A percentile compares a stretch with the other conserved stretches of the same genome.
Conservation (phyloP, 108 stramenopile genomes). For the Nannochloropsis oceanica region DNA sequence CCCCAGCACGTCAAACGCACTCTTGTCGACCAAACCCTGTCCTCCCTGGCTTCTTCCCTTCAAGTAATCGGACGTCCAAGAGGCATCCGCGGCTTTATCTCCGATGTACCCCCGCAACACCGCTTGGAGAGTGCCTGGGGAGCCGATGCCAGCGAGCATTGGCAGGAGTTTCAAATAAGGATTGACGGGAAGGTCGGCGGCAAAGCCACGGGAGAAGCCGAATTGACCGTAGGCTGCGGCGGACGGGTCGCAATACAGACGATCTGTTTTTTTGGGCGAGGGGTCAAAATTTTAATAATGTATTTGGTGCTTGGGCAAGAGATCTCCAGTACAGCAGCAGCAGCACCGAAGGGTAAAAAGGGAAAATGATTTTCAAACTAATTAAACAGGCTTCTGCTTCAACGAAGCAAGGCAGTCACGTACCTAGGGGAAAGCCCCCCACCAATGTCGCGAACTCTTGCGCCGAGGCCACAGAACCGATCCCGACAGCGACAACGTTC, state of each 20-base stretch:
- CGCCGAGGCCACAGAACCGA: slow-evolving; percentile 24
- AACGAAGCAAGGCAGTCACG: no score
- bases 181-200: slow-evolving; percentile 16
- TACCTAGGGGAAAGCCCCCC: slow-evolving; percentile 18
- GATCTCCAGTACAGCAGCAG: neutral
- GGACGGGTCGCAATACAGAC: slow-evolving; percentile 2
- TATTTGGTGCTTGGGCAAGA: neutral
- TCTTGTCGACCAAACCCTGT: slow-evolving; percentile 20
- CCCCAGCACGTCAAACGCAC: slow-evolving; percentile 23
- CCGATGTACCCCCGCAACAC: slow-evolving; percentile 24
- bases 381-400: neutral
- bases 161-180: slow-evolving; percentile 23
- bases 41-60: neutral
- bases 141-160: slow-evolving; percentile 33
- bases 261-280: no score
- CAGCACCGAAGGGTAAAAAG: neutral
- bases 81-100: slow-evolving; percentile 6
- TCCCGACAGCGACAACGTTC: slow-evolving; percentile 14
- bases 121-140: slow-evolving; percentile 28
- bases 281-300: no score
- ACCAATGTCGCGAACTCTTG: slow-evolving; percentile 12
- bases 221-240: slow-evolving; percentile 12
- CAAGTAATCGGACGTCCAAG: slow-evolving; percentile 1
- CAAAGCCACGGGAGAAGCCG: slow-evolving; percentile 23
- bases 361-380: neutral